Evolutionary conservation across 2,329 filamentous ascomycete genomes (phyloP).

Genomic region (Coniochaeta sp.): DNA sequence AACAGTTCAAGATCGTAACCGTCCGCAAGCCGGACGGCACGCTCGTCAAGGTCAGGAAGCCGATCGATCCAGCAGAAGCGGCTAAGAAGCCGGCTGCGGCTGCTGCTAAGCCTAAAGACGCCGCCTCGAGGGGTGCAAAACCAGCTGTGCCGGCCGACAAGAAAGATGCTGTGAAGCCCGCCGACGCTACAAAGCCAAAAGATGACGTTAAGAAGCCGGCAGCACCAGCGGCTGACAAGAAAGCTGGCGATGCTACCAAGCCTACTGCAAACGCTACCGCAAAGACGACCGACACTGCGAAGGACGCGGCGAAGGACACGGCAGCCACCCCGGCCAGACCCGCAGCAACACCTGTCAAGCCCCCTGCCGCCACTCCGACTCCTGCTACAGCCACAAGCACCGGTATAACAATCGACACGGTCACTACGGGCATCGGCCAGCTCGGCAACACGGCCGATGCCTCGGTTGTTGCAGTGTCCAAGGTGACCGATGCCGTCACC

Average conservation of each 20-base stretch:
- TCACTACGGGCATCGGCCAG: not conserved
- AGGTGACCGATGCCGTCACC: not conserved
- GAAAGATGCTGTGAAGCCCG: not conserved
- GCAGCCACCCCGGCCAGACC: no score
- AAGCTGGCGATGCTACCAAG: not conserved
- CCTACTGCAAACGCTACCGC: not conserved
- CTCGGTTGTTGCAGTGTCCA: not conserved
- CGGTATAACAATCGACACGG: not conserved
- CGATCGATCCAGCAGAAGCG: not conserved
- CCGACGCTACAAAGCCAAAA: not conserved
- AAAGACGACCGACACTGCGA: not conserved
- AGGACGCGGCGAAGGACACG: not conserved
- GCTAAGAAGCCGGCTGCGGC: not conserved
- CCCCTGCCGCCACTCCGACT: not conserved
- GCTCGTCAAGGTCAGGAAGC: not conserved
- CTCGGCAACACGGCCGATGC: not conserved
- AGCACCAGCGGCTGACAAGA: not conserved
- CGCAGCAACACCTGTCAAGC: no score
- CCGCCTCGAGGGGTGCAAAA: not conserved
- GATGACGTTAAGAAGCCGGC: not conserved
- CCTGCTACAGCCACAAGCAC: not conserved
- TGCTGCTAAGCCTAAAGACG: not conserved
- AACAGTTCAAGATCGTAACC: not conserved
- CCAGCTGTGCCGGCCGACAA: not conserved
- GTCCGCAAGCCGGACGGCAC: not conserved